These are phyloP conservation scores for Cryptosporidium parvum DNA, from an alignment of 169 alveolate genomes.

Conservation along the genomic window DNA sequence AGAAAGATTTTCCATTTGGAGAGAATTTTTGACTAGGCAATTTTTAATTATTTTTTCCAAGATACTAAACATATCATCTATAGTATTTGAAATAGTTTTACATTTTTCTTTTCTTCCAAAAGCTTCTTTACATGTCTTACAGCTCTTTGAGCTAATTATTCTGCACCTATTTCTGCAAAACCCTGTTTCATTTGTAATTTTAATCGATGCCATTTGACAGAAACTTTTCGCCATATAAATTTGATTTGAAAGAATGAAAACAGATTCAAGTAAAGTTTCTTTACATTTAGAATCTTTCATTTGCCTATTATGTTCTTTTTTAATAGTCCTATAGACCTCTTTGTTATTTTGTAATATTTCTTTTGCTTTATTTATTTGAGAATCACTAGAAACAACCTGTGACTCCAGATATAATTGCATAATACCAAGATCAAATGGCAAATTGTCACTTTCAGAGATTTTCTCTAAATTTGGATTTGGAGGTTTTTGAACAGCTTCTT, in stretches of 20 bases:
- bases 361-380: constrained; percentile 4
- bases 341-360: constrained; percentile 17
- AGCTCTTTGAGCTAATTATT: neutral
- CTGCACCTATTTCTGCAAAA: constrained; percentile 46
- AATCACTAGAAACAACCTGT: constrained; percentile 10
- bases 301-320: neutral
- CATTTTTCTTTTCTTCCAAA: constrained; percentile 25
- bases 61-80: neutral
- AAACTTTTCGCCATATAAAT: neutral
- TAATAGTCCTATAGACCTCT: neutral
- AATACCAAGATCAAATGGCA: neutral
- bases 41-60: neutral
- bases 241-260: neutral
- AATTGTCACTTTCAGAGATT: neutral
- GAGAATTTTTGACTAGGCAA: neutral
- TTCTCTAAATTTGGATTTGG: constrained; percentile 13
- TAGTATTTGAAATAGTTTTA: neutral
- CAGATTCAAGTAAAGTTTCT: neutral
- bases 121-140: constrained; percentile 20
- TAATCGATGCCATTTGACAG: constrained; percentile 9
- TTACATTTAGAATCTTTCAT: neutral
- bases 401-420: constrained; percentile 41
- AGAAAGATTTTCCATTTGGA: neutral
- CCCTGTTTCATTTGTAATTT: constrained; percentile 31
- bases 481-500: neutral